These are phyloP conservation scores for Alternaria arbusti DNA, from an alignment of 2,329 filamentous ascomycete genomes.

Conservation along the genomic window DNA sequence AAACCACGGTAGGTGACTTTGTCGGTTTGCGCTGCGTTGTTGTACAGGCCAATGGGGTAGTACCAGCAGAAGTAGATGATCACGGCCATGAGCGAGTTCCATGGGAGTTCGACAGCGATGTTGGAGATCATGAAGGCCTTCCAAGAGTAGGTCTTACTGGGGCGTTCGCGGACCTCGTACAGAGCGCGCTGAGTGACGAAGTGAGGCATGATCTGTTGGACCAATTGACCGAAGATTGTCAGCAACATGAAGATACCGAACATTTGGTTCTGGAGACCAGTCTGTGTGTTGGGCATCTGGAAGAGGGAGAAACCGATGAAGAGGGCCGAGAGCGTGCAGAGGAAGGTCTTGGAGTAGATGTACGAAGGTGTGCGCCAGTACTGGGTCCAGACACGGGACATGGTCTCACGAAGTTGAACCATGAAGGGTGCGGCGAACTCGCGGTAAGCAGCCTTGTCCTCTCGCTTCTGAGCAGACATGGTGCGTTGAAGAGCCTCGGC, in stretches of 20 bases:
- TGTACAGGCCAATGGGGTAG: conserved; percentile 80
- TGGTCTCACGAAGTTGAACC: conserved; percentile 71
- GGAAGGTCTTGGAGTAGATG: conserved; percentile 80
- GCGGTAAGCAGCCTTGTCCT: conserved; percentile 65
- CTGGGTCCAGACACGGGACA: conserved; percentile 81
- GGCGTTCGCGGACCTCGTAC: conserved; percentile 85
- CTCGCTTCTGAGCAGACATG: conserved; percentile 48
- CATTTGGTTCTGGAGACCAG: conserved; percentile 85
- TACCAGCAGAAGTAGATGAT: conserved; percentile 84
- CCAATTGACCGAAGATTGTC: conserved; percentile 80
- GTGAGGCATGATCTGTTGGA: conserved; percentile 83
- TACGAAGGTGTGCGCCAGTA: conserved; percentile 91
- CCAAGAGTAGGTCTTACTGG: conserved; percentile 85
- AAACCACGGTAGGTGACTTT: conserved; percentile 72
- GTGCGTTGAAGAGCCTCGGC: conserved; percentile 43
- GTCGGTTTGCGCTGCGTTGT: conserved; percentile 68
- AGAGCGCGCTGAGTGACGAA: conserved; percentile 82
- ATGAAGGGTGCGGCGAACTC: conserved; percentile 82
- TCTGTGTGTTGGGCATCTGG: conserved; percentile 71
- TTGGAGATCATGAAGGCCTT: conserved; percentile 83
- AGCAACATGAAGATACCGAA: conserved; percentile 84
- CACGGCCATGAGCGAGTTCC: conserved; percentile 78
- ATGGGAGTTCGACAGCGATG: conserved; percentile 84
- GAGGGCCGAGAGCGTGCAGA: conserved; percentile 70
- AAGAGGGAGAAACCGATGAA: conserved; percentile 87